These are phyloP conservation scores for Arxiozyma slooffiae DNA, from an alignment of 1,139 yeast species.

Conservation along the genomic window DNA sequence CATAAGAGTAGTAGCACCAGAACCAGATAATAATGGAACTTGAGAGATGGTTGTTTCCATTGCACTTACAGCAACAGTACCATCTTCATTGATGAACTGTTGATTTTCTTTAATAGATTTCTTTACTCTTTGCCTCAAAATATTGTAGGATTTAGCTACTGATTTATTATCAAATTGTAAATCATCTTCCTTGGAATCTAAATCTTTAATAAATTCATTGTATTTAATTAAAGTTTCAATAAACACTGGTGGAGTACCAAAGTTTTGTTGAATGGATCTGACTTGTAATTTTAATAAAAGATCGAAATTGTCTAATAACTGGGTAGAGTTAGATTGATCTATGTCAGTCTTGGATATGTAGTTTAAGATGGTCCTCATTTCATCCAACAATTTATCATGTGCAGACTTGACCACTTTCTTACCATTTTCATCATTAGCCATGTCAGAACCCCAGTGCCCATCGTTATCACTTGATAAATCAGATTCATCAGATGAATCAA, in stretches of 20 bases:
- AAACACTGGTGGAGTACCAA: conserved; percentile 61
- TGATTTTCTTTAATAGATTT: conserved; percentile 67
- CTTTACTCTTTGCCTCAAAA: conserved; percentile 79
- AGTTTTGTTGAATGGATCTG: conserved; percentile 65
- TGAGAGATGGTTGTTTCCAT: conserved; percentile 23
- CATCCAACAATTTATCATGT: conserved; percentile 84
- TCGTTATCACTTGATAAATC: conserved; percentile 21
- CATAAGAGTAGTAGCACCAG: conserved; percentile 25
- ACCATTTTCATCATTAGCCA: conserved; percentile 44
- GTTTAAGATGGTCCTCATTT: conserved; percentile 35
- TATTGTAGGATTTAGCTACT: conserved; percentile 79
- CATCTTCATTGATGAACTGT: conserved; percentile 47
- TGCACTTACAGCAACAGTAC: conserved; percentile 27
- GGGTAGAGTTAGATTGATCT: conserved; percentile 58
- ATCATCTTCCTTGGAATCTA: conserved; percentile 49
- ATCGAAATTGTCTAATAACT: conserved; percentile 69
- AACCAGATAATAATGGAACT: conserved; percentile 30
- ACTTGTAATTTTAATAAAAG: conserved; percentile 57
- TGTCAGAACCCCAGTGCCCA: conserved; percentile 6
- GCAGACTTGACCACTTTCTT: conserved; percentile 87
- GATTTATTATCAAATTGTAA: conserved; percentile 58
- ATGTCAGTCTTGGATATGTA: conserved; percentile 24
- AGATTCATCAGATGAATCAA: conserved; percentile 31
- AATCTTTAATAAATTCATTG: conserved; percentile 58
- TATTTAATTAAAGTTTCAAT: conserved; percentile 60